These are phyloP conservation scores for Phytopythium montanum DNA, from an alignment of 352 stramenopile genomes.

Conservation along the genomic window DNA sequence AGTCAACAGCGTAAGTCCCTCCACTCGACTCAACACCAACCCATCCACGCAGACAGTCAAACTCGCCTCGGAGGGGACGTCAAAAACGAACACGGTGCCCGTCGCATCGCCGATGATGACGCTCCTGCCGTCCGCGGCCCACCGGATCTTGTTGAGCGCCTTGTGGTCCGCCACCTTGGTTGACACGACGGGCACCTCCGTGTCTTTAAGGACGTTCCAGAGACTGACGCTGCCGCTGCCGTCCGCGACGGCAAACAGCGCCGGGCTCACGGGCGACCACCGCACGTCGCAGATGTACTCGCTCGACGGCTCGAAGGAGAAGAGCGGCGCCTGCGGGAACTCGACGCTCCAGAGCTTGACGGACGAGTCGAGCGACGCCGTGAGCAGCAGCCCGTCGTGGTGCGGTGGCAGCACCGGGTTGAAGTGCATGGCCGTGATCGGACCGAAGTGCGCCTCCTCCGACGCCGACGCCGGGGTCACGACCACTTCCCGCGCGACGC, in stretches of 20 bases:
- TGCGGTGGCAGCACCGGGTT: constrained; percentile 69
- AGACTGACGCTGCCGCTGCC: constrained; percentile 66
- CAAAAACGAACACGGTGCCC: constrained; percentile 72
- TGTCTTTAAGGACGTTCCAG: constrained; percentile 85
- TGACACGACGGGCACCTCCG: constrained; percentile 69
- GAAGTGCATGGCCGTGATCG: constrained; percentile 83
- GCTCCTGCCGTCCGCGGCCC: constrained; percentile 73
- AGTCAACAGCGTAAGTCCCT: constrained; percentile 7
- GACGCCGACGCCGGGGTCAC: constrained; percentile 53
- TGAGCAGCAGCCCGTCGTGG: constrained; percentile 76
- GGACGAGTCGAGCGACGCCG: constrained; percentile 82
- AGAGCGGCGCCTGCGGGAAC: constrained; percentile 56
- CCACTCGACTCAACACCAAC: constrained; percentile 4
- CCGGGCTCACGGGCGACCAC: constrained; percentile 77
- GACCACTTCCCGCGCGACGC: constrained; percentile 55
- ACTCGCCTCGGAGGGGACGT: constrained; percentile 76
- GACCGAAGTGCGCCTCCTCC: constrained; percentile 73
- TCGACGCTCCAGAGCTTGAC: constrained; percentile 87
- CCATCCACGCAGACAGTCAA: too few species aligned
- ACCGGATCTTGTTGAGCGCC: constrained; percentile 83
- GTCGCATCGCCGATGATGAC: constrained; percentile 77
- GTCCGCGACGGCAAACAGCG: constrained; percentile 82
- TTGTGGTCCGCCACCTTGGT: constrained; percentile 66
- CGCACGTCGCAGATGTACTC: constrained; percentile 88
- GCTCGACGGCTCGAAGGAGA: constrained; percentile 84